A percentile compares a stretch with the other conserved stretches of the same genome.
phyloP scores from a whole-genome alignment of 805 yeast genomes.

The Candida loeiensis region DNA sequence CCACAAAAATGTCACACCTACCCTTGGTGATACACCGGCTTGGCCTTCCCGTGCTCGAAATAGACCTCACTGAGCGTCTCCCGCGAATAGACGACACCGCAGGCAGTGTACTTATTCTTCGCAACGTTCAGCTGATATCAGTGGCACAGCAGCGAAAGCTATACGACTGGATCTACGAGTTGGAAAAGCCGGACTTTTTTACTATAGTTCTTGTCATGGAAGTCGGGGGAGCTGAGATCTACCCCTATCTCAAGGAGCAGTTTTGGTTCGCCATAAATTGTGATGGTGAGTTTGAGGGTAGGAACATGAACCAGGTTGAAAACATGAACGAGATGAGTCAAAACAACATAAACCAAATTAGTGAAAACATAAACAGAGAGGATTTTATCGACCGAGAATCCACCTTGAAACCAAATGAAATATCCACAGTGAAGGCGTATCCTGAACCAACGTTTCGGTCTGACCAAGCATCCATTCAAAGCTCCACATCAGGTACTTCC shows the following conservation, averaged over 20 bases:
- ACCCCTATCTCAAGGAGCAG: constrained; percentile 14
- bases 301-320: background rate
- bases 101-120: background rate
- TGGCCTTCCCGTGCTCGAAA: constrained; percentile 4
- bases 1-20: constrained; percentile 3
- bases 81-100: background rate
- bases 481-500: background rate
- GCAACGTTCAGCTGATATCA: constrained; percentile 2
- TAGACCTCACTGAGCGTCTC: background rate
- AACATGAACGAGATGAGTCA: background rate
- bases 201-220: constrained; percentile 11
- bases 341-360: no score
- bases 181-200: constrained; percentile 9
- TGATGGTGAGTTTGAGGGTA: constrained; percentile 9
- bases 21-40: background rate
- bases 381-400: no score
- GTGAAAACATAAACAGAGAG: no score
- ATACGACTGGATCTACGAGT: constrained; percentile 6
- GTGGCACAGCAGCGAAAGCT: constrained; percentile 9
- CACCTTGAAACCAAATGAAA: no score
- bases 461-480: no score
- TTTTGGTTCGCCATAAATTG: constrained; percentile 15
- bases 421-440: no score
- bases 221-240: constrained; percentile 4
- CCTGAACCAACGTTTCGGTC: no score